These are phyloP conservation scores for Vigna mungo DNA, from an alignment of 306 rosid genomes.

Conservation along the genomic window DNA sequence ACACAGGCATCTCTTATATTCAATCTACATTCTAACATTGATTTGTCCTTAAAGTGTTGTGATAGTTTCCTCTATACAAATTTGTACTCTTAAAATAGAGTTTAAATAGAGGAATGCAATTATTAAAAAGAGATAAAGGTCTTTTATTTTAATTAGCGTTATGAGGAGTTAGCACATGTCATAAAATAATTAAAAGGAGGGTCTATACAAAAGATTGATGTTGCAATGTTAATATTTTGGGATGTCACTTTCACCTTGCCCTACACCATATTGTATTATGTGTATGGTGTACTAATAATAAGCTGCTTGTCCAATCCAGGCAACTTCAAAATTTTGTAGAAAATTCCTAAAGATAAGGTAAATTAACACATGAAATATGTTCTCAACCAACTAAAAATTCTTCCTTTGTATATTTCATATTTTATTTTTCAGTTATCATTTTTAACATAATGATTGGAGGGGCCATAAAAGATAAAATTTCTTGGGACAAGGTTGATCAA, in stretches of 20 bases:
- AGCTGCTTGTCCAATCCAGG: conserved; percentile 67
- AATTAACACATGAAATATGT: conserved; percentile 37
- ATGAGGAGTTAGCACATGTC: conserved; percentile 42
- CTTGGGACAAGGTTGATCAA: conserved; percentile 24
- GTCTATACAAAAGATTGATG: conserved; percentile 60
- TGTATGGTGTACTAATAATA: conserved; percentile 62
- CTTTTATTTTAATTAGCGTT: conserved; percentile 37
- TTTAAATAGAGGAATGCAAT: neutral
- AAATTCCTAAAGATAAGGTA: conserved; percentile 42
- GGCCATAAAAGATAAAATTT: neutral
- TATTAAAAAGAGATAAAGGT: conserved; percentile 22
- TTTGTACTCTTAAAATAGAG: conserved; percentile 6
- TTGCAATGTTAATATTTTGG: conserved; percentile 65
- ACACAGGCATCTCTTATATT: neutral
- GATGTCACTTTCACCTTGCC: conserved; percentile 65
- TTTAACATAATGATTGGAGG: conserved; percentile 34
- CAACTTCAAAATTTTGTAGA: conserved; percentile 56
- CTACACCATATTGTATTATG: conserved; percentile 49
- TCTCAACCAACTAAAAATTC: neutral
- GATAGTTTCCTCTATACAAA: conserved; percentile 13
- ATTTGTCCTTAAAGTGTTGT: conserved; percentile 33
- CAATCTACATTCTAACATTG: neutral
- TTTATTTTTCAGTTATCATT: neutral
- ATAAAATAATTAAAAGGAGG: conserved; percentile 43
- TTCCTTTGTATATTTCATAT: neutral